Evolutionary conservation across 2,329 filamentous ascomycete genomes (phyloP).

Genomic region (Paecilomyces formosus): DNA sequence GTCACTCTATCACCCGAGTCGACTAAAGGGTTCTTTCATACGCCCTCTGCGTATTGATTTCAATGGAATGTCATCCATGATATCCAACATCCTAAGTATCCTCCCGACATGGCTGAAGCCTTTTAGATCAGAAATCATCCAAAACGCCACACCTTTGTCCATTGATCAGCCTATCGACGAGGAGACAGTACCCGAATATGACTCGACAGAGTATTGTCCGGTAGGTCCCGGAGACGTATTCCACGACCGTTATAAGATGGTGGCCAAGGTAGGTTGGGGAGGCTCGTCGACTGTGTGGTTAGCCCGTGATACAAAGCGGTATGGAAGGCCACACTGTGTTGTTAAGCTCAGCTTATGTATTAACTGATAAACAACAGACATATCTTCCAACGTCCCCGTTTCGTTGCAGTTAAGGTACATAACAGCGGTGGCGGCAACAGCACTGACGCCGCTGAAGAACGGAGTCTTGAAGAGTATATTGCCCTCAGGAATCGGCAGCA

Average conservation of each 20-base stretch:
- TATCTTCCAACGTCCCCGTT: not conserved
- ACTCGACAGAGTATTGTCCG: not conserved
- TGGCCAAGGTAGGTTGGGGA: not conserved
- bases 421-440: conserved; percentile 1
- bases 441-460: conserved; percentile 8
- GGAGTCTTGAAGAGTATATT: conserved; percentile 23
- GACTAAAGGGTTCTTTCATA: too few relatives aligned
- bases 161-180: conserved; percentile 27
- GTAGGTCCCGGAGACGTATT: not conserved
- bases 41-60: not conserved
- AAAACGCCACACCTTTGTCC: not conserved
- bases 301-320: not conserved
- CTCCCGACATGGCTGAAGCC: not conserved
- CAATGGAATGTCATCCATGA: not conserved
- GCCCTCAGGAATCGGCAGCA: conserved; percentile 16
- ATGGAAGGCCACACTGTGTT: not conserved
- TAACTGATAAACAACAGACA: not conserved
- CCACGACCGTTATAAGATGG: not conserved
- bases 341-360: not conserved
- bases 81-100: not conserved
- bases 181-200: conserved; percentile 17
- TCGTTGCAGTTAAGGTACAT: not conserved
- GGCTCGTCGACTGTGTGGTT: not conserved
- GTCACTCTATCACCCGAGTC: too few relatives aligned
- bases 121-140: not conserved